phyloP scores from a whole-genome alignment of 495 filamentous ascomycete species.

The Talaromyces trachyspermus region DNA sequence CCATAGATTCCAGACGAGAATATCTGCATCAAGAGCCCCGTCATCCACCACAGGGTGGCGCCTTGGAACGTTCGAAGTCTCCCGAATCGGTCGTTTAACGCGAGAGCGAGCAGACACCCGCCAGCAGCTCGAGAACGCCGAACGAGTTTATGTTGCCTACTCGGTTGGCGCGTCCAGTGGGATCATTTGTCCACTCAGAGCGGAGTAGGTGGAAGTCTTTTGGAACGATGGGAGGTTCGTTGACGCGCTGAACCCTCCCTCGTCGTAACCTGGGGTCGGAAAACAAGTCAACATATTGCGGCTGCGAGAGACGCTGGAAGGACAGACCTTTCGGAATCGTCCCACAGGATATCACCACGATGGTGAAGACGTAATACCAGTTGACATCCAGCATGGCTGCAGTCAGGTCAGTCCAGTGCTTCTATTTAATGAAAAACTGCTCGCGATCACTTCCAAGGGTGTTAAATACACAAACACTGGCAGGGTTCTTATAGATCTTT shows the following conservation, averaged over 20 bases:
- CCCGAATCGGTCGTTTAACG: conserved; percentile 36
- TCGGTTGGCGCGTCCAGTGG: conserved; percentile 32
- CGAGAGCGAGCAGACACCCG: conserved; percentile 30
- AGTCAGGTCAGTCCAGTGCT: no score
- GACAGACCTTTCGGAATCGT: conserved; percentile 37
- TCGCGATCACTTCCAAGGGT: no score
- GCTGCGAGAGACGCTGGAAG: background rate
- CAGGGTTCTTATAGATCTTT: no score
- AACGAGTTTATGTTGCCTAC: conserved; percentile 41
- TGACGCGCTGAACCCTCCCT: conserved; percentile 40
- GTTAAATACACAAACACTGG: no score
- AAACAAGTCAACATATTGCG: background rate
- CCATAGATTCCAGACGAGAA: conserved; percentile 40
- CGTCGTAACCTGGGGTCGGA: conserved; percentile 34
- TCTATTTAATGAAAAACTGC: no score
- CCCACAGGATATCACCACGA: conserved; percentile 28
- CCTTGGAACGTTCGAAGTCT: conserved; percentile 33
- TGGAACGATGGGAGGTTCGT: conserved; percentile 32
- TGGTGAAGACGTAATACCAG: no score
- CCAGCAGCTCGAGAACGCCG: conserved; percentile 36
- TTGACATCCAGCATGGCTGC: no score
- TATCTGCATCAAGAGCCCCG: conserved; percentile 34
- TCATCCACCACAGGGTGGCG: conserved; percentile 31
- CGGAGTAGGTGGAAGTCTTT: conserved; percentile 32
- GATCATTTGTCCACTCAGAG: conserved; percentile 28